Percentiles rank a stretch among this genome's conserved stretches.
phyloP scores from a whole-genome alignment of 2,329 filamentous ascomycete genomes.

The Leptodontidium sp. region DNA sequence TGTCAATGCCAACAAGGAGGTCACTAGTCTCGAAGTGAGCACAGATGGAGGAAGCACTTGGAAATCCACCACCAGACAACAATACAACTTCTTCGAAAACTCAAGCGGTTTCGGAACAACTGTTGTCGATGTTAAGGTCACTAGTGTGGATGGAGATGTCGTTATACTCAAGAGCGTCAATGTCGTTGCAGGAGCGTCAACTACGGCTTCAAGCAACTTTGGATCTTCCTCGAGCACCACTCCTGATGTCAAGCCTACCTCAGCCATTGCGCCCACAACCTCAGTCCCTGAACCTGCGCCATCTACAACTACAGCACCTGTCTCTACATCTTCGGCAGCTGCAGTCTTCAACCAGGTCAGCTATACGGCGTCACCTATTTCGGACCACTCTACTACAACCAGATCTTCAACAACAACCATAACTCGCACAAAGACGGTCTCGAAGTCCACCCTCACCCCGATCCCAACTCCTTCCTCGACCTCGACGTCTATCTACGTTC shows the following conservation, averaged over 20 bases:
- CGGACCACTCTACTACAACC: conserved; percentile 7
- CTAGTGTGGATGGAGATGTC: conserved; percentile 58
- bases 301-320: conserved; percentile 4
- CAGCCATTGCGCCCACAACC: background rate
- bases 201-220: conserved; percentile 42
- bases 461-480: conserved; percentile 3
- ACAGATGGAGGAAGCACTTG: conserved; percentile 66
- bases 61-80: conserved; percentile 60
- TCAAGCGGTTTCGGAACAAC: conserved; percentile 61
- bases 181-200: conserved; percentile 43
- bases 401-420: conserved; percentile 18
- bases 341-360: conserved; percentile 13
- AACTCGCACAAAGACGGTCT: conserved; percentile 16
- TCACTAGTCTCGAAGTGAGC: conserved; percentile 66
- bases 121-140: conserved; percentile 64
- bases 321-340: background rate
- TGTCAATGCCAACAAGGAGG: conserved; percentile 65
- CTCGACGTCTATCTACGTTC: conserved; percentile 1
- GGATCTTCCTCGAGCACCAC: conserved; percentile 15
- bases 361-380: background rate
- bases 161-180: conserved; percentile 61
- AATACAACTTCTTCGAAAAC: conserved; percentile 71
- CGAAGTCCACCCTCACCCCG: background rate
- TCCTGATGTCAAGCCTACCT: background rate
- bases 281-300: conserved; percentile 3